Conservation (phyloP, 331 rosid genomes). For the Pyrus hybrid region DNA sequence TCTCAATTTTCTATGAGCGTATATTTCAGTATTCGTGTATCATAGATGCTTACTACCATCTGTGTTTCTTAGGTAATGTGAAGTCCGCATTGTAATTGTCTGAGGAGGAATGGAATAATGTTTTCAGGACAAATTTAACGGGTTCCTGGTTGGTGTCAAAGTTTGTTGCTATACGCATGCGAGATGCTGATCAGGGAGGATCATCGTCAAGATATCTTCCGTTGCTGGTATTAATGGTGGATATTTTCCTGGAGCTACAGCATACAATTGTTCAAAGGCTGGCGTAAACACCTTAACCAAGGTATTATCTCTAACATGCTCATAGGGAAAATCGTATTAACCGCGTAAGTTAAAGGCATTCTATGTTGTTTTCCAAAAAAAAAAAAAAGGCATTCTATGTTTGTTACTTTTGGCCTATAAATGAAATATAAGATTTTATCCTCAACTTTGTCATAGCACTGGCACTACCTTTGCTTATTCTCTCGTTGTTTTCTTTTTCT, state of each 20-base stretch:
- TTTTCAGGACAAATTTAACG: conserved; percentile 45
- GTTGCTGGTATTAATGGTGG: conserved; percentile 25
- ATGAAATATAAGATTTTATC: neutral
- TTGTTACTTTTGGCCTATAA: neutral
- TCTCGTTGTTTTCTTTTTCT: too few species aligned
- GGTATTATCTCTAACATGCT: conserved; percentile 29
- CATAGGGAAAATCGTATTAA: neutral
- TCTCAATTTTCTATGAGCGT: too few species aligned
- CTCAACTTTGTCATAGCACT: too few species aligned
- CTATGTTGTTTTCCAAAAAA: too few species aligned
- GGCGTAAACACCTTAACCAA: conserved; percentile 45
- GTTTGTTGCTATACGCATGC: conserved; percentile 48
- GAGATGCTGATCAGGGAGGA: conserved; percentile 16
- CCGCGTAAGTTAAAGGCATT: neutral
- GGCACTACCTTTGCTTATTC: too few species aligned
- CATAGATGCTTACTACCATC: neutral
- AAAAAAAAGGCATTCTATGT: neutral
- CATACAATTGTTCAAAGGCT: conserved; percentile 53
- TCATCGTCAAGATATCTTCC: too few species aligned
- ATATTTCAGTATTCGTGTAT: neutral
- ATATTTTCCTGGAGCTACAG: conserved; percentile 43
- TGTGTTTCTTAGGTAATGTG: conserved; percentile 43
- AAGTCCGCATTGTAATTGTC: conserved; percentile 44
- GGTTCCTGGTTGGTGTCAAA: conserved; percentile 87
- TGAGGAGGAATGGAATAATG: conserved; percentile 73